Percentiles rank a stretch among this genome's conserved stretches.
phyloP scores from a whole-genome alignment of 2,329 filamentous ascomycete species.

The Penicillium crustosum region DNA sequence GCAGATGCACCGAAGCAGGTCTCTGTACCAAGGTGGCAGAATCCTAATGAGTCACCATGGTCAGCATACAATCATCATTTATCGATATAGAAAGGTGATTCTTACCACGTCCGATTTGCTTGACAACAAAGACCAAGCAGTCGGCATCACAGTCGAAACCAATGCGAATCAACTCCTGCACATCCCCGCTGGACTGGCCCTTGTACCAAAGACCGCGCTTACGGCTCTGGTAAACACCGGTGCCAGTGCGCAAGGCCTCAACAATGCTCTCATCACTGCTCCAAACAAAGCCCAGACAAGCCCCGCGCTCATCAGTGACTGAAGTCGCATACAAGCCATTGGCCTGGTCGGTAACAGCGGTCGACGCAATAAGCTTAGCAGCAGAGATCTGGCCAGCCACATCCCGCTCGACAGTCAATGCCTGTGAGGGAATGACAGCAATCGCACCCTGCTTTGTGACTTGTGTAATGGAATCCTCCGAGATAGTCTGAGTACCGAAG shows the following conservation, averaged over 20 bases:
- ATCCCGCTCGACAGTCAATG: conserved; percentile 67
- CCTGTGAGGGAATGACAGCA: conserved; percentile 70
- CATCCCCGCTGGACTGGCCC: conserved; percentile 89
- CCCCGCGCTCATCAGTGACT: conserved; percentile 83
- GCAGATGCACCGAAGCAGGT: conserved; percentile 86
- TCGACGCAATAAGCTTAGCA: conserved; percentile 68
- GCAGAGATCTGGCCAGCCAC: conserved; percentile 62
- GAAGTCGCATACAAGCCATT: conserved; percentile 87
- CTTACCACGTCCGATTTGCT: conserved; percentile 74
- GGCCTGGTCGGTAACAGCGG: conserved; percentile 75
- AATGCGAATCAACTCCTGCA: conserved; percentile 82
- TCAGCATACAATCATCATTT: conserved; percentile 17
- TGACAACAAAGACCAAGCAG: conserved; percentile 84
- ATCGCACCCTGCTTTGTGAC: conserved; percentile 56
- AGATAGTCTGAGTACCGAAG: conserved; percentile 39
- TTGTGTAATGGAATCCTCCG: conserved; percentile 51
- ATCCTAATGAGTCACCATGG: conserved; percentile 50
- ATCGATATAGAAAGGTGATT: neutral
- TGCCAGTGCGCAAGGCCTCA: conserved; percentile 77
- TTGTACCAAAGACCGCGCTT: conserved; percentile 97
- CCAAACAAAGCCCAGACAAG: conserved; percentile 87
- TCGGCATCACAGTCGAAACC: conserved; percentile 92
- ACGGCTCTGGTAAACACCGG: conserved; percentile 91
- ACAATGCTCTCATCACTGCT: conserved; percentile 87
- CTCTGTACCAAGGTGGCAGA: conserved; percentile 90